Conservation (phyloP, 768 basidiomycete genomes). For the Auricularia sp. region DNA sequence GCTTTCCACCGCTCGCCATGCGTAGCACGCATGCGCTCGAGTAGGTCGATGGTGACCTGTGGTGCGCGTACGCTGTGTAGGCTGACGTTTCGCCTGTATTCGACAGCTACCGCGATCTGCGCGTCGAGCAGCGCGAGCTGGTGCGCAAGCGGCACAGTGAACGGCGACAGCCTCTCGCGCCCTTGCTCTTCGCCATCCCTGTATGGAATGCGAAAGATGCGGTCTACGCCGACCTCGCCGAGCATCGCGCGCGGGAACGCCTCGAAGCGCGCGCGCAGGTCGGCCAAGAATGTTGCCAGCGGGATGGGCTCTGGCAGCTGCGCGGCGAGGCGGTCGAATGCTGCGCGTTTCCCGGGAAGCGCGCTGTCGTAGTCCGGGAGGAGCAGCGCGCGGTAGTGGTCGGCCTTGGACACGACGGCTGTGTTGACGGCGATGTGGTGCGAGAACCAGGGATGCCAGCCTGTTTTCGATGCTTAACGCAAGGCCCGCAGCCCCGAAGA, state of each 20-base stretch:
- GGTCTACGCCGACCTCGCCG: constrained; percentile 90
- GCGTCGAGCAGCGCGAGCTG: constrained; percentile 72
- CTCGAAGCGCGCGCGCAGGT: constrained; percentile 50
- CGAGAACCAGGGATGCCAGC: constrained; percentile 92
- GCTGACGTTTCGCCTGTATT: constrained; percentile 67
- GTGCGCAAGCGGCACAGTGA: constrained; percentile 69
- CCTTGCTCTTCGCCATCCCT: constrained; percentile 11
- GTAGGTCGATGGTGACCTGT: constrained; percentile 53
- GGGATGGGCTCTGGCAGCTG: constrained; percentile 63
- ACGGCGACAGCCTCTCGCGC: constrained; percentile 55
- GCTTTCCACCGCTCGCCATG: constrained; percentile 46
- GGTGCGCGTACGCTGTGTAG: constrained; percentile 80
- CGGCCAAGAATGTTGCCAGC: constrained; percentile 45
- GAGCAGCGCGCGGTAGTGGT: constrained; percentile 70
- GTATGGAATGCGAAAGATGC: constrained; percentile 62
- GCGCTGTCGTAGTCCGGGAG: constrained; percentile 23
- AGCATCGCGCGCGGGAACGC: constrained; percentile 65
- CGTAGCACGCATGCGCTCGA: constrained; percentile 48
- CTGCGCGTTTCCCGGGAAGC: constrained; percentile 21
- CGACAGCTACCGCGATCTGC: constrained; percentile 78
- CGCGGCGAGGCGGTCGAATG: constrained; percentile 48
- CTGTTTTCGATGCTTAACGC: constrained; percentile 26
- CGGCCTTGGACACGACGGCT: constrained; percentile 37
- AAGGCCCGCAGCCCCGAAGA: background rate
- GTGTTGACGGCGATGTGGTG: constrained; percentile 53